Evolutionary conservation across 2,329 filamentous ascomycete species (phyloP).

Genomic region (Fusarium nurragi): DNA sequence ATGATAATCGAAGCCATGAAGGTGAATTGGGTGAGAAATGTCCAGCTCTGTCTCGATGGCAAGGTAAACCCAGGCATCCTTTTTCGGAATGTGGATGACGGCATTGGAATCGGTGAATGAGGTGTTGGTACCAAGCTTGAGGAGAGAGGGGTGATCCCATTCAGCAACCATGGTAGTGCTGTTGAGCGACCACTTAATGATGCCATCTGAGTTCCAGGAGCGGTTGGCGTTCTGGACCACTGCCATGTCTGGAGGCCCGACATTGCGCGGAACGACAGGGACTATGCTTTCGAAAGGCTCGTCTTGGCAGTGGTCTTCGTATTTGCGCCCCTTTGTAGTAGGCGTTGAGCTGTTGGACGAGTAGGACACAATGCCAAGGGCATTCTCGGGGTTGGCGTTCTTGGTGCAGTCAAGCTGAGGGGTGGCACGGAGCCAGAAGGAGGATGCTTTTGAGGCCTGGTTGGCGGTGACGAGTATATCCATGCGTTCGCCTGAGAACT

Average conservation of each 20-base stretch:
- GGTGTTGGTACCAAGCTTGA: slow-evolving; percentile 33
- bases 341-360: slow-evolving; percentile 38
- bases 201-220: slow-evolving; percentile 42
- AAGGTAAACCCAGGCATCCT: slow-evolving; percentile 47
- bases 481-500: slow-evolving; percentile 56
- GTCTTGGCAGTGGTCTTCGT: slow-evolving; percentile 48
- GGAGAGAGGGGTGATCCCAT: slow-evolving; percentile 46
- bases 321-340: slow-evolving; percentile 17
- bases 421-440: slow-evolving; percentile 62
- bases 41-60: slow-evolving; percentile 41
- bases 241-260: slow-evolving; percentile 44
- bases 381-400: slow-evolving; percentile 54
- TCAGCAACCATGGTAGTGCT: slow-evolving; percentile 47
- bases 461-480: slow-evolving; percentile 59
- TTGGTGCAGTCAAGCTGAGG: slow-evolving; percentile 55
- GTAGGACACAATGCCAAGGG: slow-evolving; percentile 60
- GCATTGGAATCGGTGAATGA: slow-evolving; percentile 41
- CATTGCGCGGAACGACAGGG: slow-evolving; percentile 49
- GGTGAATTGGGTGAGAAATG: slow-evolving; percentile 50
- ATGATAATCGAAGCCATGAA: slow-evolving; percentile 51
- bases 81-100: slow-evolving; percentile 44
- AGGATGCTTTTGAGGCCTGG: slow-evolving; percentile 43
- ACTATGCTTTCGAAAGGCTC: slow-evolving; percentile 48
- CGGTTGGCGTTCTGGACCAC: slow-evolving; percentile 45
- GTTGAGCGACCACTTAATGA: slow-evolving; percentile 60